Base-by-base conservation (phyloP, 2,329 filamentous ascomycete genomes). In the Trichoderma sp. region DNA sequence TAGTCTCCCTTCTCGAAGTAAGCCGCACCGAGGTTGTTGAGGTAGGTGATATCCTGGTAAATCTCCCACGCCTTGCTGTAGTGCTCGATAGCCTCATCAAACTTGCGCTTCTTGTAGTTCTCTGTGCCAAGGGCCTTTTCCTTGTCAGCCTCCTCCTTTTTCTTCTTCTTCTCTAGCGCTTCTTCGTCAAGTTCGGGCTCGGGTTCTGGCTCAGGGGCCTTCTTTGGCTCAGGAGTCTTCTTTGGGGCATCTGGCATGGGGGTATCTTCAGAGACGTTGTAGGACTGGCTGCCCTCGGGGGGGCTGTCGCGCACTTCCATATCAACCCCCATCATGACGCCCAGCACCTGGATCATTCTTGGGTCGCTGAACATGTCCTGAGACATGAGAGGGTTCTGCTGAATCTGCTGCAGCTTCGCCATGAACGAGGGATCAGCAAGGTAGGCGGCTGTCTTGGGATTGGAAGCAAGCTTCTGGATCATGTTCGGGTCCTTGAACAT, bases 61-160 rank as follows among this genome's bases (percentile, higher is more conserved):
- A 92, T 81, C 70, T 97, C 94, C 96, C 96, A 99, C 0, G 96
- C 96, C 80, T 97, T 96, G 79, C 81, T 87, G 85, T 99, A 99
- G 83, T 99, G 93, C 77, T 90, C 89, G 76, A 99, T 97, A 61
- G 96, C 96, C 77, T 91, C 89, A 76, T 98, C 96, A 74, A 99
- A 97, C 78, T 97, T 90, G 74, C 93, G 91, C 88, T 98, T 98
- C 90, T 99, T 99, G 87, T 99, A 99, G 80, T 91, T 90, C 75
- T 96, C 93, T 16, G 95, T 99, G 69, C 96, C 96, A 68, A 96
- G 85, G 34, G 90, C 92, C 88, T 99, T 99, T 82, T 97, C 92
- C 79, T 94, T 92, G 75, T 99, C 96, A 55, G 94, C 96, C 72
- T 91, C 93, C 76, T 91, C 92, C 85, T 98, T 97, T 51, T 93